Percentiles rank a stretch among this genome's conserved stretches.
These are phyloP conservation scores for Mucor saturninus DNA, from an alignment of 371 early-diverging fungal species.

Conservation along the genomic window DNA sequence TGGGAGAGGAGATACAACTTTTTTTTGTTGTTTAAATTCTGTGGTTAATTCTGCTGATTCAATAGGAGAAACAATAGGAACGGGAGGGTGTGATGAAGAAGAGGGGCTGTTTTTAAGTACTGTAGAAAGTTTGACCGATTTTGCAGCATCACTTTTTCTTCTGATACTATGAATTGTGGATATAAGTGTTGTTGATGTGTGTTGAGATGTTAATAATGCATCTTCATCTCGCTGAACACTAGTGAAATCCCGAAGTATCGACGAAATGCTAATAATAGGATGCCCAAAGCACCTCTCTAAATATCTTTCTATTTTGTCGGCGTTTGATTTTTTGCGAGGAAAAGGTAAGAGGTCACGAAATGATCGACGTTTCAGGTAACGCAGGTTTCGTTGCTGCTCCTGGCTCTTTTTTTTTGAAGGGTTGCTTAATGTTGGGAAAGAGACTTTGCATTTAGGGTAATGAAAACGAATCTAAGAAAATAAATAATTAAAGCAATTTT, in stretches of 20 bases:
- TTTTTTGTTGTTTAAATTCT: background rate
- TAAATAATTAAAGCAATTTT: background rate
- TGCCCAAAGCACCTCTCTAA: slow-evolving; percentile 48
- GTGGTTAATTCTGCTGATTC: background rate
- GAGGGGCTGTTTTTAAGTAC: background rate
- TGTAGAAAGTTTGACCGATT: background rate
- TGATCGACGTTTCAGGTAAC: slow-evolving; percentile 31
- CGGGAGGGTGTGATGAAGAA: slow-evolving; percentile 4
- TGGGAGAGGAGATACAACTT: background rate
- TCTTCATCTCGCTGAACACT: slow-evolving; percentile 55
- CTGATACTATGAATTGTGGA: slow-evolving; percentile 1
- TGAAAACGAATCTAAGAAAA: slow-evolving; percentile 37
- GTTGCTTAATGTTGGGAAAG: slow-evolving; percentile 40
- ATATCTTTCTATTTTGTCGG: slow-evolving; percentile 51
- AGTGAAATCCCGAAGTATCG: slow-evolving; percentile 49
- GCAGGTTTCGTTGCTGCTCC: slow-evolving; percentile 9
- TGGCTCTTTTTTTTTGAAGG: slow-evolving; percentile 24
- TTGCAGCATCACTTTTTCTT: background rate
- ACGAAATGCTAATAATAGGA: slow-evolving; percentile 44
- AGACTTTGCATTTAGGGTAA: slow-evolving; percentile 47
- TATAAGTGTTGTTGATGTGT: slow-evolving; percentile 18
- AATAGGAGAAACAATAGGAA: background rate
- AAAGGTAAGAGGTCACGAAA: slow-evolving; percentile 35
- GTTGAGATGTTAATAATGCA: slow-evolving; percentile 16
- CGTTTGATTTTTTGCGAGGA: slow-evolving; percentile 39